A percentile compares a stretch with the other conserved stretches of the same genome.
phyloP scores from a whole-genome alignment of 2,329 filamentous ascomycete species.

The Zymoseptoria ardabiliae region DNA sequence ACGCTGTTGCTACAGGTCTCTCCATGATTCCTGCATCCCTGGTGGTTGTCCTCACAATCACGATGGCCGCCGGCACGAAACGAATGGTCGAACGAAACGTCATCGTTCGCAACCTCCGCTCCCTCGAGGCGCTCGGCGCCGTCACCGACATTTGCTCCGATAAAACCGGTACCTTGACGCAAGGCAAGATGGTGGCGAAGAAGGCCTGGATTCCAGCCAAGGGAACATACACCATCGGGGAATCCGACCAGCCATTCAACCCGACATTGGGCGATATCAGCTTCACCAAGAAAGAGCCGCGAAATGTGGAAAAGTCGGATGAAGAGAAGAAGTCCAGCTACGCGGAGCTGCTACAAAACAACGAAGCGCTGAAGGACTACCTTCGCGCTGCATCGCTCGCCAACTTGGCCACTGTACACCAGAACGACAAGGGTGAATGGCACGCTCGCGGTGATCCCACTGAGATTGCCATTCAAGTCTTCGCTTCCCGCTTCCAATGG shows the following conservation, averaged over 20 bases:
- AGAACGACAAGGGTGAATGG: constrained; percentile 52
- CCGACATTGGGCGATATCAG: constrained; percentile 55
- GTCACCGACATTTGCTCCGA: constrained; percentile 13
- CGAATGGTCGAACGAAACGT: constrained; percentile 58
- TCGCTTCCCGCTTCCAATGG: constrained; percentile 55
- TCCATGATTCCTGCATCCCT: constrained; percentile 53
- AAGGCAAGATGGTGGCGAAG: constrained; percentile 55
- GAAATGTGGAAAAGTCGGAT: constrained; percentile 13
- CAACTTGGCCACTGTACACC: constrained; percentile 57
- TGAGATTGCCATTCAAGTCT: constrained; percentile 69
- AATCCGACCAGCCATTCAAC: constrained; percentile 50
- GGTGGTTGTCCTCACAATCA: constrained; percentile 31
- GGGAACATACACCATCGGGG: constrained; percentile 54
- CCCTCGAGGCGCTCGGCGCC: constrained; percentile 54
- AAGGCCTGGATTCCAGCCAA: constrained; percentile 53
- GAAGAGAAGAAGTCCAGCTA: constrained; percentile 15
- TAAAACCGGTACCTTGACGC: constrained; percentile 43
- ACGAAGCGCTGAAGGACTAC: constrained; percentile 42
- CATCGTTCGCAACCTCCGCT: constrained; percentile 57
- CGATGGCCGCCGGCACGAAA: constrained; percentile 46
- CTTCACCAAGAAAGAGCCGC: constrained; percentile 15
- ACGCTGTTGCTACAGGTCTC: constrained; percentile 53
- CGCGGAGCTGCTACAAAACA: constrained; percentile 36
- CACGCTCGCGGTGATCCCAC: constrained; percentile 60
- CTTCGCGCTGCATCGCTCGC: constrained; percentile 58